Evolutionary conservation across 257 asterid species (phyloP).

Genomic region (Ajuga chamaepitys): DNA sequence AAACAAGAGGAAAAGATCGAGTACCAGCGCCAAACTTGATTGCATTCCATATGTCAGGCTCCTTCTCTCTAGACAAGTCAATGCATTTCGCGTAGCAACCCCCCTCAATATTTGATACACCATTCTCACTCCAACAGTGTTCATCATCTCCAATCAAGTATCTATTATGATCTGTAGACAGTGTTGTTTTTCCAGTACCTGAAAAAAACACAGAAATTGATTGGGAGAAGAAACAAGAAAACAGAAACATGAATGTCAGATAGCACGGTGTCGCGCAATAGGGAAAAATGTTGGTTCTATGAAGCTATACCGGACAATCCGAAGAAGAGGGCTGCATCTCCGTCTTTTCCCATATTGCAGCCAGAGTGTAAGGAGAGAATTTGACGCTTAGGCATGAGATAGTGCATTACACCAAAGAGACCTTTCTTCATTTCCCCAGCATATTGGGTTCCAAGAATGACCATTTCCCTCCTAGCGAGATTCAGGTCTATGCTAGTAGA

Average conservation of each 20-base stretch:
- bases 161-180: conserved; percentile 84
- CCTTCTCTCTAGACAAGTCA: conserved; percentile 79
- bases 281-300: background rate
- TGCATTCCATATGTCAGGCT: conserved; percentile 97
- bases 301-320: conserved; percentile 70
- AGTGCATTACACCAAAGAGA: conserved; percentile 84
- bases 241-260: background rate
- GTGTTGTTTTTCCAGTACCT: conserved; percentile 95
- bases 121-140: conserved; percentile 92
- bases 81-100: conserved; percentile 97
- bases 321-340: conserved; percentile 91
- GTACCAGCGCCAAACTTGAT: conserved; percentile 90
- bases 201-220: background rate
- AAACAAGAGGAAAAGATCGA: no score
- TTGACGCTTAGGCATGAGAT: conserved; percentile 92
- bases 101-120: conserved; percentile 92
- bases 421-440: conserved; percentile 99
- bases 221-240: no score
- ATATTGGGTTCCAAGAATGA: conserved; percentile 89
- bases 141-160: conserved; percentile 94
- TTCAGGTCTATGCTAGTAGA: conserved; percentile 93
- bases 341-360: conserved; percentile 79
- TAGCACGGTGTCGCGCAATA: background rate
- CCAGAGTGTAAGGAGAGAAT: conserved; percentile 93
- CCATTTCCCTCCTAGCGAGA: conserved; percentile 86